Evolutionary conservation across 768 basidiomycete genomes (phyloP), one percentile per base, ranked within the genome.

Genomic region (Ramaria sp.): DNA sequence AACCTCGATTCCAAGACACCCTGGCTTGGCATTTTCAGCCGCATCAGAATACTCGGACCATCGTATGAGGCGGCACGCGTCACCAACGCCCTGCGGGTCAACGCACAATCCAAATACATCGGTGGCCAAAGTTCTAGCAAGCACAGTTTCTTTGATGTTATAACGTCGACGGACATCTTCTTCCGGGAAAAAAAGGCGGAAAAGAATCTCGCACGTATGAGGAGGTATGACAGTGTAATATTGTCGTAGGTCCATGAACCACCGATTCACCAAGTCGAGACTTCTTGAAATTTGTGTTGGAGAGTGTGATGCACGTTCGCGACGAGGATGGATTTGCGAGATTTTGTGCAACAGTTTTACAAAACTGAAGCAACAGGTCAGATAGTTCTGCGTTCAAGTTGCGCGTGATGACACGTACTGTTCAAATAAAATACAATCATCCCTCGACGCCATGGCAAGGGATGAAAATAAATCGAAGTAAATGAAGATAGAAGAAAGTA

Each of bases 111-210:
- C 73, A 56, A 78, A 71, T 41, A 72, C 71, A 18, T 55, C 28
- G 34, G 78, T 69, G 1, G 72, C 71, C 0, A 94, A 70, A 27
- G 73, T 65, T 10, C 67, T 63, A 1, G 76, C 73, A 18, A 94
- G 72, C 32, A 68, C 73, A 13, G 71, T 68, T 69, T 92, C 89
- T 63, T 85, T 79, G 62, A 92, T 71, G 32, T 80, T 78, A 60
- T 84, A 94, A 64, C 80, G 79, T 22, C 93, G 73, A 15, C 75
- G 66, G 1, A 70, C 61, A 57, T 93, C 88, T 55, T 89, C 81
- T 57, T 93, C 83, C 0, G 93, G 91, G 62, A 93, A 94, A n/a
- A 95, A 69, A 4, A 92, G 66, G 6, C 81, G 78, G 61, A 94
- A 82, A 28, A 89, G 67, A 5, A 75, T 74, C 13, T 73, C 70